Percentiles rank a stretch among this genome's conserved stretches.
Conservation (phyloP, 2,329 filamentous ascomycete species). For the Knufia fluminis region DNA sequence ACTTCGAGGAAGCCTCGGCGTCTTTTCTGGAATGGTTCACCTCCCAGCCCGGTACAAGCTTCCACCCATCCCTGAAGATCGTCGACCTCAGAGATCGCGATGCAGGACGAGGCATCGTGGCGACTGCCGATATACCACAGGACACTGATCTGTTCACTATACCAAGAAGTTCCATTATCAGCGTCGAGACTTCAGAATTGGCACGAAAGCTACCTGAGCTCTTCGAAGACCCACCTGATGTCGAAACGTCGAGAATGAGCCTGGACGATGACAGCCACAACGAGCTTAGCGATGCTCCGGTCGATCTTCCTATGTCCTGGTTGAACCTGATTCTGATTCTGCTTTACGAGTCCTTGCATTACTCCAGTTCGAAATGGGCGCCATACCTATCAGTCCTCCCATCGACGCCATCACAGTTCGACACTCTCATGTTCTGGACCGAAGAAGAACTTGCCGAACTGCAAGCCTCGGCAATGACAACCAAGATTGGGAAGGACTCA, state of each 20-base stretch:
- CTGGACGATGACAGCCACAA: background rate
- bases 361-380: constrained; percentile 59
- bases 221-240: constrained; percentile 27
- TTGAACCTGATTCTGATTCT: constrained; percentile 63
- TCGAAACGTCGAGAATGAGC: background rate
- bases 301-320: constrained; percentile 30
- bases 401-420: constrained; percentile 43
- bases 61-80: constrained; percentile 2
- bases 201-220: constrained; percentile 47
- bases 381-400: constrained; percentile 72
- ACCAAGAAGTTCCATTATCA: constrained; percentile 55
- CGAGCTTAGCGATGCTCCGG: too few relatives aligned
- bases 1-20: background rate
- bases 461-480: constrained; percentile 65
- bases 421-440: constrained; percentile 87
- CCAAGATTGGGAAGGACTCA: constrained; percentile 62
- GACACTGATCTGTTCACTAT: constrained; percentile 75
- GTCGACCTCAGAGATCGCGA: constrained; percentile 3
- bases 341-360: constrained; percentile 61
- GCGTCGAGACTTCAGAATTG: constrained; percentile 61
- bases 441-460: constrained; percentile 59
- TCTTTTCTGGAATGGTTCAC: constrained; percentile 1
- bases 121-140: constrained; percentile 57
- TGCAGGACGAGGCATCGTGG: constrained; percentile 35
- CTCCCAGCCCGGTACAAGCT: constrained; percentile 3